Base-by-base conservation (phyloP, 1,284 basidiomycete genomes). In the Puccinia horiana region DNA sequence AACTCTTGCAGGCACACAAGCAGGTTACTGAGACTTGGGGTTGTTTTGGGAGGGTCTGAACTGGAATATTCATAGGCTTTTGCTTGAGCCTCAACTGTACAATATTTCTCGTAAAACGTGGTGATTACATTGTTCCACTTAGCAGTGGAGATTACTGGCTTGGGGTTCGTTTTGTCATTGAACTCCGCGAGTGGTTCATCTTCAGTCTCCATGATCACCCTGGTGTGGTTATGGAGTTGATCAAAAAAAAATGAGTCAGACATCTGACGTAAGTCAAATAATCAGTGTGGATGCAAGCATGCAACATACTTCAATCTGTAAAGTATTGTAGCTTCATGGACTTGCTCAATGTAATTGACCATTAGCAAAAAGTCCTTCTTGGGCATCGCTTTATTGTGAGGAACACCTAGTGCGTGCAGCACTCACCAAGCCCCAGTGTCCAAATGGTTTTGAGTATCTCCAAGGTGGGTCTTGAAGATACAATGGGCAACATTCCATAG, bases 401-500 rank as follows among this genome's bases (percentile, higher is more conserved):
- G 52, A 1, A 54, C 47, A 18, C 73, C 47, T n/a, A 75, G 73
- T 20, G 26, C 9, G 40, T 56, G n/a, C 49, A 54, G 37, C 37
- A 20, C n/a, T 58, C 26, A 32, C 73, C 73, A 75, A 0, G 44
- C 72, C 16, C 72, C 72, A 6, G 72, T 74, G 42, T 74, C 47
- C n/a, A 37, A 18, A 23, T 44, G 54, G 35, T 73, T 32, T 47
- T 73, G 14, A n/a, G 16, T 16, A 49, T 73, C 70, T 5, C 70
- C 70, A 44, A 44, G 49, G 23, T 73, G 49, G 8, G 26, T 49
- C 16, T 29, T 49, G 42, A 73, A 52, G 42, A 73, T 73, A 12
- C 23, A 8, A 3, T 47, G 42, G 12, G 44, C 49, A 47, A 73
- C 32, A 49, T 73, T 73, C 70, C 70, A 73, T 4, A 73, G 16